Conservation (phyloP, 345 rosid species). For the Isatis tinctoria region DNA sequence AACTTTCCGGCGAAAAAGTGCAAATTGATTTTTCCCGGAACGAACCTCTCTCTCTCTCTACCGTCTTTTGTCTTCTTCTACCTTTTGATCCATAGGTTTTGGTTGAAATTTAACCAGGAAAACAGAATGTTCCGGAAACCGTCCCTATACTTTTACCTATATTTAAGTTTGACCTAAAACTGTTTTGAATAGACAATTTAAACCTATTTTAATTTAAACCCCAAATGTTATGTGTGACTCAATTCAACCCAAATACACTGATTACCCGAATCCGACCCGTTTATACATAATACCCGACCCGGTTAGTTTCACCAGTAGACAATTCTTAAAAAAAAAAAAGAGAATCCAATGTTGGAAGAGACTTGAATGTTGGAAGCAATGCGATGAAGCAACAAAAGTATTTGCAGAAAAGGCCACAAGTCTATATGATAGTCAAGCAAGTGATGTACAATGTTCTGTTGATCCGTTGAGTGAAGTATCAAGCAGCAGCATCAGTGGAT, state of each 20-base stretch:
- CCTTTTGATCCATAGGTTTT: constrained; percentile 32
- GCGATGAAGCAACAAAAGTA: too few relatives aligned
- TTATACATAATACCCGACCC: too few relatives aligned
- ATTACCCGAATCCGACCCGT: neutral
- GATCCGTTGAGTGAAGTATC: too few relatives aligned
- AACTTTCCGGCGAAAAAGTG: constrained; percentile 19
- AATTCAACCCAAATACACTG: neutral
- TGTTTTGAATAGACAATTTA: neutral
- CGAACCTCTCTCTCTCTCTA: constrained; percentile 10
- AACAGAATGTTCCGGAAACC: neutral
- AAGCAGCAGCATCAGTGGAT: too few relatives aligned
- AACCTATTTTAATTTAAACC: neutral
- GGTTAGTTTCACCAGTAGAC: too few relatives aligned
- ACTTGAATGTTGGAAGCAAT: too few relatives aligned
- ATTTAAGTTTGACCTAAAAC: neutral
- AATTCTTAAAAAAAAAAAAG: too few relatives aligned
- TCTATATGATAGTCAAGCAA: too few relatives aligned
- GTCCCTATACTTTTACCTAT: constrained; percentile 7
- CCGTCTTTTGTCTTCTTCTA: constrained; percentile 24
- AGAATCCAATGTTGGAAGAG: too few relatives aligned
- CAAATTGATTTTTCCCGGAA: constrained; percentile 17
- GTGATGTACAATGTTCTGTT: too few relatives aligned
- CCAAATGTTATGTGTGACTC: neutral
- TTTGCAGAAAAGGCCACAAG: too few relatives aligned
- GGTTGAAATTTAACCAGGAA: constrained; percentile 7